A percentile compares a stretch with the other conserved stretches of the same genome.
phyloP scores from a whole-genome alignment of 768 basidiomycete species.

The Gloeopeniophorella convolvens region DNA sequence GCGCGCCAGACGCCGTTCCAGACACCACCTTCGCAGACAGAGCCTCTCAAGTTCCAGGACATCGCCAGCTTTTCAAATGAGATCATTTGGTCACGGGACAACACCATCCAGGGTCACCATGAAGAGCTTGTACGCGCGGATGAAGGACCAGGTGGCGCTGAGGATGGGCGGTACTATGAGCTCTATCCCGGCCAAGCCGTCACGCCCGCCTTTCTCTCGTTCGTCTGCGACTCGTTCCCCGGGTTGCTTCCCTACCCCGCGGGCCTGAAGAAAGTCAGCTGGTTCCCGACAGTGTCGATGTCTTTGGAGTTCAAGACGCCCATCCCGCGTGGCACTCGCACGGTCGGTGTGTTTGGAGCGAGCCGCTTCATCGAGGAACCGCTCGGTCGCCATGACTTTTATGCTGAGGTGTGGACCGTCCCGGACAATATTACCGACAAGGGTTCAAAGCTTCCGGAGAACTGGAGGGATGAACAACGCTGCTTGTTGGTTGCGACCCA shows the following conservation, averaged over 20 bases:
- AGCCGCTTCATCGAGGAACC: constrained; percentile 49
- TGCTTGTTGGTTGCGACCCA: constrained; percentile 59
- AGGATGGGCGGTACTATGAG: constrained; percentile 56
- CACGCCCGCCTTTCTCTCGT: constrained; percentile 42
- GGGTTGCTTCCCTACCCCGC: constrained; percentile 22
- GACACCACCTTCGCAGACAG: neutral
- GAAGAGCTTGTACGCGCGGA: constrained; percentile 30
- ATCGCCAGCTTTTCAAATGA: neutral
- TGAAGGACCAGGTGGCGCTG: constrained; percentile 34
- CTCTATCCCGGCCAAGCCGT: constrained; percentile 41
- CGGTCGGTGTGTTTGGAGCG: constrained; percentile 49
- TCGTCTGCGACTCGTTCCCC: constrained; percentile 50
- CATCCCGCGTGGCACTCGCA: constrained; percentile 41
- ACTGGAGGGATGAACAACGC: constrained; percentile 59
- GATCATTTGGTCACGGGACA: neutral
- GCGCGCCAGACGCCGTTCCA: constrained; percentile 9
- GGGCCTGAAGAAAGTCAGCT: neutral
- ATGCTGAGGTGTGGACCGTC: constrained; percentile 62
- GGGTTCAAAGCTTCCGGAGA: constrained; percentile 20
- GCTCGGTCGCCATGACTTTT: constrained; percentile 49
- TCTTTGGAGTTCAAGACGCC: constrained; percentile 58
- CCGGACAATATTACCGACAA: constrained; percentile 49
- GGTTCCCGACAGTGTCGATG: constrained; percentile 52
- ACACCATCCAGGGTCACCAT: neutral
- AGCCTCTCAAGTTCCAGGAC: neutral